Evolutionary conservation across 345 rosid genomes (phyloP), one percentile per base, ranked within the genome.

Genomic region (Populus simonii): DNA sequence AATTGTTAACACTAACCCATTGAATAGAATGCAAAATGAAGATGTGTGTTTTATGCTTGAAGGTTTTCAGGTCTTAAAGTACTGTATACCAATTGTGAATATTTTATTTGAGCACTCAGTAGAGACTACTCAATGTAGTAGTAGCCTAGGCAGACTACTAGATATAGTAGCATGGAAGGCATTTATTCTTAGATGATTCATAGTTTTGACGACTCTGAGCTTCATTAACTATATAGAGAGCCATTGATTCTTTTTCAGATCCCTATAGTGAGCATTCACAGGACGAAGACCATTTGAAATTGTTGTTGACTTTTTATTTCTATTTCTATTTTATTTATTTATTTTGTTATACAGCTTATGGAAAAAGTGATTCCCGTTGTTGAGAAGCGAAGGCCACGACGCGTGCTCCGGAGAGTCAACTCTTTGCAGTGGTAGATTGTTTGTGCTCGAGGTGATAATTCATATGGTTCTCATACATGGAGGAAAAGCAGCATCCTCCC

Each of bases 351-450:
- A 83, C 91, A 92, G 91, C 91, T 94, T 72, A 89, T 90, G 95
- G 95, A 90, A 85, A 85, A 82, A 55, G 90, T 90, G 80, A 72
- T 92, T 73, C 97, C 95, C 0, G 87, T 90, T 59, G 92, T 77
- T 65, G 93, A 92, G 87, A 92, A 87, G 84, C 87, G 76, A 77
- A 84, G 81, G 82, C 87, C 90, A 65, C 79, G 77, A 0, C 85
- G 83, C 68, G 55, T 66, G 11, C 89, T 94, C 9, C 84, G 92
- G 33, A 93, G 95, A 81, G 88, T 87, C 81, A 81, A 75, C 6
- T 92, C 97, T 41, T 75, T 84, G 87, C 81, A 89, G 80, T 92
- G 98, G 95, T 93, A 85, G 86, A 67, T 66, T 68, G 49, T 73
- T 7, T 70, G 31, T 73, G 51, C 47, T 53, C 49, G 45, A 41